phyloP scores from a whole-genome alignment of 2,329 filamentous ascomycete genomes.

The Colletotrichum echinochloae region DNA sequence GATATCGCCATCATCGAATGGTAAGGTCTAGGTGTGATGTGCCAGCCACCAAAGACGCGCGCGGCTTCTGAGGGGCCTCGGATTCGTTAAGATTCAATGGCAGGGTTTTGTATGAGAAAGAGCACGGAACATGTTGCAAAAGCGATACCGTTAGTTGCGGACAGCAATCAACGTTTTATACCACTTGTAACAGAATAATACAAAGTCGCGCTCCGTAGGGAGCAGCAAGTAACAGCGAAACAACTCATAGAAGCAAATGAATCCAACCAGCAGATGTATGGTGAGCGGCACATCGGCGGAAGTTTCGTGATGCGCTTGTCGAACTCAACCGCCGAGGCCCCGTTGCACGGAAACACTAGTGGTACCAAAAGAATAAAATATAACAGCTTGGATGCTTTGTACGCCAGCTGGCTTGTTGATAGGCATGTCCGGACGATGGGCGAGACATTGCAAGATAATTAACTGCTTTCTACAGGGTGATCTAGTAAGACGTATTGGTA shows the following conservation, averaged over 20 bases:
- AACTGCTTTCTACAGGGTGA: neutral
- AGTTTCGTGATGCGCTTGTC: neutral
- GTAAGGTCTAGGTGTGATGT: neutral
- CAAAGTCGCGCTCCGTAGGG: no score
- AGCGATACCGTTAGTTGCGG: no score
- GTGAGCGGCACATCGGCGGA: no score
- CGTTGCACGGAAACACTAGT: neutral
- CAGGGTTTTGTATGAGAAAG: no score
- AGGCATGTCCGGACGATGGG: neutral
- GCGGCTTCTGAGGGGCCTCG: neutral
- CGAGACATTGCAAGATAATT: neutral
- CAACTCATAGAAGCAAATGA: neutral
- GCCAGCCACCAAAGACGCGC: neutral
- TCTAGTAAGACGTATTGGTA: neutral
- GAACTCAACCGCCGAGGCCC: no score
- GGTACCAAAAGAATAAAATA: no score
- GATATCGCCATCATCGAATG: neutral
- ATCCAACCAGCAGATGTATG: no score
- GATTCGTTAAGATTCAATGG: neutral
- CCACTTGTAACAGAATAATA: no score
- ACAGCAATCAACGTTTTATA: no score
- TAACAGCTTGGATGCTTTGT: no score
- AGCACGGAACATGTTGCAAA: neutral
- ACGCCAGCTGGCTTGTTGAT: neutral
- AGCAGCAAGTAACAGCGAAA: neutral